A percentile compares a stretch with the other conserved stretches of the same genome.
These are phyloP conservation scores for Nannochloropsis granulata DNA, from an alignment of 108 stramenopile species.

Conservation along the genomic window DNA sequence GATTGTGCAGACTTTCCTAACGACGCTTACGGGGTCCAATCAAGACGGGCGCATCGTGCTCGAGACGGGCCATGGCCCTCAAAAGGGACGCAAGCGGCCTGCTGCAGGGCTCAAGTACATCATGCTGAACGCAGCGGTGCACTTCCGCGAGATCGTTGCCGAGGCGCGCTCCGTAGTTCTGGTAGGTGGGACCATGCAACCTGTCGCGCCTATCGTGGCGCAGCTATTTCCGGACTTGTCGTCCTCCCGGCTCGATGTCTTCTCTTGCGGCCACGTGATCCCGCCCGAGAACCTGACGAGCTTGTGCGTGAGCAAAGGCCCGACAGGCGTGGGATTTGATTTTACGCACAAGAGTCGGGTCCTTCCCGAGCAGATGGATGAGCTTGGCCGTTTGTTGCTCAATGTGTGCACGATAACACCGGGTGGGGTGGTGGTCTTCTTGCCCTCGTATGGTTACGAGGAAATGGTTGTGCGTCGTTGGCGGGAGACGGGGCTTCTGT, in stretches of 20 bases:
- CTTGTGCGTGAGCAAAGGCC: constrained; percentile 33
- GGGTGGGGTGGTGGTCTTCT: constrained; percentile 77
- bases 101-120: constrained; percentile 47
- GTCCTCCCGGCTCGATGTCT: constrained; percentile 35
- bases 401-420: constrained; percentile 53
- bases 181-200: constrained; percentile 91
- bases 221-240: constrained; percentile 53
- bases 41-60: background rate
- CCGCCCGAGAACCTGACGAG: constrained; percentile 44
- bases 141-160: constrained; percentile 53
- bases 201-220: constrained; percentile 62
- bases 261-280: constrained; percentile 92
- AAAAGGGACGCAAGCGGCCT: background rate
- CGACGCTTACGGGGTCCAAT: constrained; percentile 14
- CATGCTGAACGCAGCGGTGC: constrained; percentile 65
- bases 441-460: constrained; percentile 82
- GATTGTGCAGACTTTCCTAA: constrained; percentile 12
- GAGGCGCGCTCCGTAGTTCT: constrained; percentile 76
- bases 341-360: constrained; percentile 57
- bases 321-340: constrained; percentile 48
- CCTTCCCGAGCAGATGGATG: constrained; percentile 47
- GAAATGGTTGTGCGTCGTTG: constrained; percentile 56
- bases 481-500: constrained; percentile 44
- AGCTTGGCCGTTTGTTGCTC: constrained; percentile 59
- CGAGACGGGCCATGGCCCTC: background rate